Base-by-base conservation (phyloP, 768 basidiomycete species). In the Pleurotus salmoneostramineus region DNA sequence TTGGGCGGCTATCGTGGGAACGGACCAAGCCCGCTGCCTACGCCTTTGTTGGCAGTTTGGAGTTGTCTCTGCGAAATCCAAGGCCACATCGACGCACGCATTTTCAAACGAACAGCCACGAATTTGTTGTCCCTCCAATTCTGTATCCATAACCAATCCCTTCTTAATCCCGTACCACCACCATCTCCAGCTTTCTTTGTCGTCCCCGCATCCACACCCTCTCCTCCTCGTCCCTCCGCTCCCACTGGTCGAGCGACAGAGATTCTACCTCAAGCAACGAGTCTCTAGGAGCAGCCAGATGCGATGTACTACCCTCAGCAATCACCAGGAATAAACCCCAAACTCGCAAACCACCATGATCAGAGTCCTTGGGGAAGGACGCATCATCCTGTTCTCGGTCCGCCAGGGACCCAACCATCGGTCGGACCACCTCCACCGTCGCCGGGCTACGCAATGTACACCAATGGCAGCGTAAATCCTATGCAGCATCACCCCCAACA, bases 271-370 rank as follows among this genome's bases (percentile, higher is more conserved):
- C 40, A 40, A 27, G 37, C 37, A 27, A 14, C 14, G 52, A 35
- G 11, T 43, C 52, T 32, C 52, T 5, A 27, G 37, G 52, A 55
- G 52, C 44, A 48, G 60, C 34, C 74, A 65, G 72, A 78, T 80
- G 77, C 75, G 74, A 92, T 92, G 89, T 92, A 89, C 77, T 92
- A 89, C 73, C 80, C 89, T 67, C 89, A 90, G 69, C 89, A 89
- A 72, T 91, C 90, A 63, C 89, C 90, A 68, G 88, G 84, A 68
- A 85, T 91, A 68, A 76, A 80, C 62, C 89, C 88, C 77, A 91
- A 91, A 69, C 79, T 90, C 63, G 75, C 87, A 63, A 82, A 77
- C 60, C 88, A 87, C 67, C 87, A 88, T 70, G 89, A 91, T 74
- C 88, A 87, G 74, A 79, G 81, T 21, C 81, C 86, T 50, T 92